phyloP scores from a whole-genome alignment of 257 asterid species.

The Coffea eugenioides region DNA sequence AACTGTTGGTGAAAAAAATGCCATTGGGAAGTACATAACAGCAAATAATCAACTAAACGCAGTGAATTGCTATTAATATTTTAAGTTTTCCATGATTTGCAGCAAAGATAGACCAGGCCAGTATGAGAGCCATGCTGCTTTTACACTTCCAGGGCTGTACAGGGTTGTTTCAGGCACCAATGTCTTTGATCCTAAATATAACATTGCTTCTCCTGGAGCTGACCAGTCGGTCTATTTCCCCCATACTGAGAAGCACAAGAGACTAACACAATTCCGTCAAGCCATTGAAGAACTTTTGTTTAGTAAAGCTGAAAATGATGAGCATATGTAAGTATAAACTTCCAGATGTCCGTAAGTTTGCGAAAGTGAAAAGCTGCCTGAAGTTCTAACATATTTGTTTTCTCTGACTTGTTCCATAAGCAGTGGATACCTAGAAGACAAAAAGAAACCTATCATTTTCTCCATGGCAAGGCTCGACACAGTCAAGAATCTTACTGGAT shows the following conservation, averaged over 20 bases:
- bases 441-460: constrained; percentile 75
- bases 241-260: constrained; percentile 57
- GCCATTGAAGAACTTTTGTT: constrained; percentile 81
- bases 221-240: constrained; percentile 86
- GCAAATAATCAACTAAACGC: neutral
- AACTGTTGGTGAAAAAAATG: neutral
- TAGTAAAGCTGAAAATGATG: constrained; percentile 56
- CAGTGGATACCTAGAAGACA: constrained; percentile 79
- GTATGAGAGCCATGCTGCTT: constrained; percentile 75
- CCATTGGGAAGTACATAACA: neutral
- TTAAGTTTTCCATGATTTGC: constrained; percentile 25
- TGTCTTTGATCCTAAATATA: constrained; percentile 86
- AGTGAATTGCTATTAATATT: neutral
- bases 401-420: constrained; percentile 12
- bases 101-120: constrained; percentile 93
- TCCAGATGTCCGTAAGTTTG: neutral
- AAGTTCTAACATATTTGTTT: neutral
- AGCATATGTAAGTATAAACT: constrained; percentile 63
- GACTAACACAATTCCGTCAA: constrained; percentile 48
- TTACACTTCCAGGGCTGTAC: constrained; percentile 81
- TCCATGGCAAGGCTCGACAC: constrained; percentile 91
- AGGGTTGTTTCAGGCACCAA: constrained; percentile 80
- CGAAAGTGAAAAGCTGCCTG: neutral
- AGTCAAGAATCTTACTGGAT: constrained; percentile 80
- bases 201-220: constrained; percentile 89